Evolutionary conservation across 257 asterid species (phyloP).

Genomic region (Parsonsia alboflavescens): DNA sequence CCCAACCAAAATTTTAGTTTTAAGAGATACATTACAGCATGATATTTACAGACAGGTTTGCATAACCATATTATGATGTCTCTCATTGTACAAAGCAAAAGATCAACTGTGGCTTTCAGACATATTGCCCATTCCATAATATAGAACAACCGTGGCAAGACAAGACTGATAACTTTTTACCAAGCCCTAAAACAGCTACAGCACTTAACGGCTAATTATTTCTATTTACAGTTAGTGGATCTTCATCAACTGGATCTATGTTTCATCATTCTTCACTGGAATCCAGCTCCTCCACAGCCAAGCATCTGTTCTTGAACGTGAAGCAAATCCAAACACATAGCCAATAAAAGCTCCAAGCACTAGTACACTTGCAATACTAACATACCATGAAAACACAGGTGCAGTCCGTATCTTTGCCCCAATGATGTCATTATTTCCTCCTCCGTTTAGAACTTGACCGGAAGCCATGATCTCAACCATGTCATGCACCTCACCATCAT

Average conservation of each 20-base stretch:
- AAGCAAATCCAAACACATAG: constrained; percentile 52
- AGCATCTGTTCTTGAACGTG: constrained; percentile 40
- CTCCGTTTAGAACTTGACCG: constrained; percentile 56
- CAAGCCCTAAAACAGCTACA: neutral
- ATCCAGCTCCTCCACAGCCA: constrained; percentile 41
- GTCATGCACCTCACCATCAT: constrained; percentile 85
- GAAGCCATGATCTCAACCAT: constrained; percentile 77
- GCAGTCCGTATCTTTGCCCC: constrained; percentile 2
- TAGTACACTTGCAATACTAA: constrained; percentile 43
- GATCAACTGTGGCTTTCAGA: neutral
- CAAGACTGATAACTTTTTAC: too few relatives aligned
- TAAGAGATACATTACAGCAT: neutral
- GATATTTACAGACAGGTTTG: neutral
- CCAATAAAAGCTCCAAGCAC: constrained; percentile 75
- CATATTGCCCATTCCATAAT: neutral
- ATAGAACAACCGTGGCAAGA: neutral
- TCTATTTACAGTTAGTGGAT: constrained; percentile 3
- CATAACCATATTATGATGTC: neutral
- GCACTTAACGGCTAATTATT: neutral
- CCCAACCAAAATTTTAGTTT: neutral
- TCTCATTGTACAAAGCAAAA: neutral
- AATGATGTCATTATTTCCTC: constrained; percentile 9
- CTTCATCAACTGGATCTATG: constrained; percentile 7
- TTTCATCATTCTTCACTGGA: constrained; percentile 55
- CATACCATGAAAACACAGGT: constrained; percentile 46